Percentiles rank a stretch among this genome's conserved stretches.
Evolutionary conservation across 2,329 filamentous ascomycete species (phyloP).

Genomic region (Pseudogymnoascus sp.): DNA sequence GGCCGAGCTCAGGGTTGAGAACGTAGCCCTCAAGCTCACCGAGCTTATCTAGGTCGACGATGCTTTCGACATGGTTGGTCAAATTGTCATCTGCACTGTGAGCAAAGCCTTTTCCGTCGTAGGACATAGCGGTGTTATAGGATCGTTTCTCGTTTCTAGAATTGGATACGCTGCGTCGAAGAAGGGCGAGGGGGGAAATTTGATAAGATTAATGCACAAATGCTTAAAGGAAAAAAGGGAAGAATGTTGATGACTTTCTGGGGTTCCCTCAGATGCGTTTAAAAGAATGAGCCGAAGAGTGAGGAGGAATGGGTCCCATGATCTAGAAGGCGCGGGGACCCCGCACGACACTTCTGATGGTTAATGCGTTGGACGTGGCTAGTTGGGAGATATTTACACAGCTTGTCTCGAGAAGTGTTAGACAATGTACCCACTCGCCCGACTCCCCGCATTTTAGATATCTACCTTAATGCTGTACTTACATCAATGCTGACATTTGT

Average conservation of each 20-base stretch:
- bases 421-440: too few relatives aligned
- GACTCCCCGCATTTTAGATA: too few relatives aligned
- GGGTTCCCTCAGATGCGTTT: background rate
- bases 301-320: background rate
- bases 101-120: background rate
- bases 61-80: background rate
- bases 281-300: background rate
- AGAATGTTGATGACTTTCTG: background rate
- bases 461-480: too few relatives aligned
- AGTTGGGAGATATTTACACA: background rate
- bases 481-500: background rate
- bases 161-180: background rate
- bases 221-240: background rate
- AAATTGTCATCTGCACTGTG: background rate
- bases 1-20: slow-evolving; percentile 5
- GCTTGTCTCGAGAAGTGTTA: background rate
- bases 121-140: background rate
- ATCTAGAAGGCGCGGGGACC: background rate
- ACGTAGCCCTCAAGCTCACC: slow-evolving; percentile 13
- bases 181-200: background rate
- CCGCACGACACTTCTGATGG: background rate
- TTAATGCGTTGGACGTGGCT: background rate
- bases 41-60: slow-evolving; percentile 12
- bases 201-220: background rate
- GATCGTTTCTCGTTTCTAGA: background rate